A percentile compares a stretch with the other conserved stretches of the same genome.
Evolutionary conservation across 345 rosid genomes (phyloP).

Genomic region (Eucalyptus sp.): DNA sequence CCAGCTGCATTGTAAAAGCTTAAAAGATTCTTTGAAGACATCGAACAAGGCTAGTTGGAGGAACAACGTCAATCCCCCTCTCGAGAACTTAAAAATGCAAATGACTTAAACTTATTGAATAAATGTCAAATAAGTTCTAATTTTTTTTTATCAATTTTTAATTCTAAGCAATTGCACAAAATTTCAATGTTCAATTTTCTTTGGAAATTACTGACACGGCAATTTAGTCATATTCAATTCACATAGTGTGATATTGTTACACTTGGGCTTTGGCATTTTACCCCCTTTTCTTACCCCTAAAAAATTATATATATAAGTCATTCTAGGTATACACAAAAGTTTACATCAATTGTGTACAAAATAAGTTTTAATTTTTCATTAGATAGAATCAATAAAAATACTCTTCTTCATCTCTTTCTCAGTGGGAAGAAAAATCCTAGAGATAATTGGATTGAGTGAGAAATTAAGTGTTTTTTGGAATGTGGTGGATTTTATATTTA

Average conservation of each 20-base stretch:
- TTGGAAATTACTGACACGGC: rapidly evolving
- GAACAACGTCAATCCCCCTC: not conserved
- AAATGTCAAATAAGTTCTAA: rapidly evolving
- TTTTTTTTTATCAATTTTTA: not conserved
- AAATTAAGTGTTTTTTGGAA: not conserved
- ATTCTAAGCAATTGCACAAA: not conserved
- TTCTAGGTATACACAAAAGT: not conserved
- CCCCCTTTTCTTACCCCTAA: not conserved
- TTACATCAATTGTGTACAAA: not conserved
- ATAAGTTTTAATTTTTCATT: not conserved
- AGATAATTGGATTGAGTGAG: not conserved
- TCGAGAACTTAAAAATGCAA: not conserved
- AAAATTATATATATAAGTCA: too few relatives aligned
- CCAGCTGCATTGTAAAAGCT: not conserved
- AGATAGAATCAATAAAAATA: not conserved
- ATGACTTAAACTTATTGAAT: not conserved
- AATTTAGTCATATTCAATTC: not conserved
- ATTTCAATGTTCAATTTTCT: not conserved
- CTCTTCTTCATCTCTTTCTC: not conserved
- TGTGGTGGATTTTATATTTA: not conserved
- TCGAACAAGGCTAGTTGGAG: not conserved
- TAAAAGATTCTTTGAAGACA: not conserved
- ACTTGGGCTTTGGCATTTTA: not conserved
- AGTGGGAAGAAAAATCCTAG: not conserved
- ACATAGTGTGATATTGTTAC: not conserved